Base-by-base conservation (phyloP, 2,329 filamentous ascomycete species). In the Knufia petricola region DNA sequence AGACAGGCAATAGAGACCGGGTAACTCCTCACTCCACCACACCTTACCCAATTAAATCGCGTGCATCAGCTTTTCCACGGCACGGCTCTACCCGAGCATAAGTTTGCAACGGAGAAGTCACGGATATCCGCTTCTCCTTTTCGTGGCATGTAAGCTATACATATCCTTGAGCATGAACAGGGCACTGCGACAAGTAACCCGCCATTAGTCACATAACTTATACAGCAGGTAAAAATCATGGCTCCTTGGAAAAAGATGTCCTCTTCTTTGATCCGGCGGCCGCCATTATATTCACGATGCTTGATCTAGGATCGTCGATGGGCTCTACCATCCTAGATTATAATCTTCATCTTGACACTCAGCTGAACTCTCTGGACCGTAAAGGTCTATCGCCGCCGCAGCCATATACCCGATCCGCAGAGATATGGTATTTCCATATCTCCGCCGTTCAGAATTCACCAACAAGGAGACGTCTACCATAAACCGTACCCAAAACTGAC, bases 341-440 rank as follows among this genome's bases (percentile, higher is more conserved):
- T 15, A 28, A 9, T 30, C 6, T n/a, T 31, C 13, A 12, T 43
- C 8, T 30, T 43, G 21, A 13, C 17, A 4, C 7, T 30, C 6
- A 7, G 40, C 15, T 43, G 40, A 23, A 43, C 40, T 6, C 21
- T 43, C 20, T 43, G 40, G 40, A 43, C 40, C 39, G 20, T 44
- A 30, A 37, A 40, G 48, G 24, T 38, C 6, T 51, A 49, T 28
- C 6, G 20, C 9, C 50, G 46, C 38, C 50, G 49, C 37, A 48
- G 46, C 38, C 50, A 51, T 28, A 51, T 51, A 19, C 50, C 50
- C 2, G 50, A 46, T 17, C 50, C 50, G 9, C n/a, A n/a, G 15
- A 17, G 34, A 13, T 51, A 46, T 46, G 50, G 38, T 19, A 39
- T 43, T 24, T 49, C 50, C 2, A 46, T 51, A 31, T 30, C 44